These are phyloP conservation scores for Streptanthus diversifolius DNA, from an alignment of 345 rosid species.

Conservation along the genomic window DNA sequence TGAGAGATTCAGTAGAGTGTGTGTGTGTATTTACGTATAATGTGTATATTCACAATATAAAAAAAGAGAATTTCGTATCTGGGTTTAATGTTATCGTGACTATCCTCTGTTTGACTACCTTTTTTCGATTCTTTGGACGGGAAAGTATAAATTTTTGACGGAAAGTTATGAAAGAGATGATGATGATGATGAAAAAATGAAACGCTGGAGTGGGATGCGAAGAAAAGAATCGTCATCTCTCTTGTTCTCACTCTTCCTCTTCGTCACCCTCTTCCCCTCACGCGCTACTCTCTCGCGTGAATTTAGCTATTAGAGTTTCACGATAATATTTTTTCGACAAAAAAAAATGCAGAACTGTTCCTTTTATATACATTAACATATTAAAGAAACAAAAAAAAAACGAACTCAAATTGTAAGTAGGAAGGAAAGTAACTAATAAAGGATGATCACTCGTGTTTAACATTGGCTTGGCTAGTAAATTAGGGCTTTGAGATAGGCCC, in stretches of 20 bases:
- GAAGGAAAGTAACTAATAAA: too few species aligned
- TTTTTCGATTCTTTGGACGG: neutral
- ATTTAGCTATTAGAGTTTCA: neutral
- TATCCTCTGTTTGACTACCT: neutral
- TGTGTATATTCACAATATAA: neutral
- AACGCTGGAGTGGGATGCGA: conserved; percentile 11
- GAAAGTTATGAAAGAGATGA: neutral
- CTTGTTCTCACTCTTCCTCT: conserved; percentile 12
- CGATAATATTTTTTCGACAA: neutral
- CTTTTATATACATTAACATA: neutral
- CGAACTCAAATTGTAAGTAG: neutral
- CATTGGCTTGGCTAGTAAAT: conserved; percentile 2
- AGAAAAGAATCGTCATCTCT: conserved; percentile 15
- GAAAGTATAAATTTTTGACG: neutral
- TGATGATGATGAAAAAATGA: neutral
- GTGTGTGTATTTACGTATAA: neutral
- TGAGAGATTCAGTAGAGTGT: conserved; percentile 2
- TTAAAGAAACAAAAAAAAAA: neutral
- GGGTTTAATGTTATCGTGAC: neutral
- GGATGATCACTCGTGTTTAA: neutral
- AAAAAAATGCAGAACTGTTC: neutral
- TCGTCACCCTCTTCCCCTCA: neutral
- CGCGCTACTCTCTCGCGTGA: conserved; percentile 12
- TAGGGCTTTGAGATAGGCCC: conserved; percentile 3
- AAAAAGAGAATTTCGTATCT: neutral